Evolutionary conservation across 805 yeast genomes (phyloP).

Genomic region (Torulaspora delbrueckii): DNA sequence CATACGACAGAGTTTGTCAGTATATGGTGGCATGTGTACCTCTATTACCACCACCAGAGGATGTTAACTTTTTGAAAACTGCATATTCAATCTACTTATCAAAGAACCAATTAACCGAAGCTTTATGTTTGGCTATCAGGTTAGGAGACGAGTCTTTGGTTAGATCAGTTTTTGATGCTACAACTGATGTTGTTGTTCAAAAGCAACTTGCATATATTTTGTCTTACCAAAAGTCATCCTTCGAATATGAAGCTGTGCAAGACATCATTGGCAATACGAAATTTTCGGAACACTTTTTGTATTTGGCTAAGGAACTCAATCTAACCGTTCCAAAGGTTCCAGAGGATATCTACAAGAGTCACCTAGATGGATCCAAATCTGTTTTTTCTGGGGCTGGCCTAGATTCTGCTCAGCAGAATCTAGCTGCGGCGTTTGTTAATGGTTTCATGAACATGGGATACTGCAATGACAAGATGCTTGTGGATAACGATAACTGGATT

Average conservation of each 20-base stretch:
- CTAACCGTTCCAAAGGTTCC: conserved; percentile 87
- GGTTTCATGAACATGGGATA: conserved; percentile 88
- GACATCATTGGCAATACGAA: conserved; percentile 78
- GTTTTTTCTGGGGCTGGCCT: conserved; percentile 49
- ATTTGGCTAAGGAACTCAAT: conserved; percentile 82
- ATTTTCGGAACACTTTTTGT: conserved; percentile 71
- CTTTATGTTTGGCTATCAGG: conserved; percentile 82
- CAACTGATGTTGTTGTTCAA: conserved; percentile 66
- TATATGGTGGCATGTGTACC: conserved; percentile 98
- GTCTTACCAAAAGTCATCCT: conserved; percentile 80
- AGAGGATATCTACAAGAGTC: conserved; percentile 89
- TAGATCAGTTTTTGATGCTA: conserved; percentile 73
- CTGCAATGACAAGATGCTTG: conserved; percentile 75
- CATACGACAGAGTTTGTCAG: conserved; percentile 83
- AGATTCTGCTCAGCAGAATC: conserved; percentile 91
- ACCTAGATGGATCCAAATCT: conserved; percentile 66
- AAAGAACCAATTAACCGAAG: conserved; percentile 80
- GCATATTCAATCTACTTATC: conserved; percentile 81
- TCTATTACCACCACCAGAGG: conserved; percentile 91
- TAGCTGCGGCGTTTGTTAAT: conserved; percentile 92
- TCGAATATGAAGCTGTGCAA: conserved; percentile 70
- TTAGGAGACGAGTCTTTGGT: conserved; percentile 78
- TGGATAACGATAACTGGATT: conserved; percentile 80
- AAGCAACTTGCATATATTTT: conserved; percentile 88
- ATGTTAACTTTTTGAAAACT: conserved; percentile 74